Evolutionary conservation across 2,329 filamentous ascomycete species (phyloP).

Genomic region (Nemania serpens): DNA sequence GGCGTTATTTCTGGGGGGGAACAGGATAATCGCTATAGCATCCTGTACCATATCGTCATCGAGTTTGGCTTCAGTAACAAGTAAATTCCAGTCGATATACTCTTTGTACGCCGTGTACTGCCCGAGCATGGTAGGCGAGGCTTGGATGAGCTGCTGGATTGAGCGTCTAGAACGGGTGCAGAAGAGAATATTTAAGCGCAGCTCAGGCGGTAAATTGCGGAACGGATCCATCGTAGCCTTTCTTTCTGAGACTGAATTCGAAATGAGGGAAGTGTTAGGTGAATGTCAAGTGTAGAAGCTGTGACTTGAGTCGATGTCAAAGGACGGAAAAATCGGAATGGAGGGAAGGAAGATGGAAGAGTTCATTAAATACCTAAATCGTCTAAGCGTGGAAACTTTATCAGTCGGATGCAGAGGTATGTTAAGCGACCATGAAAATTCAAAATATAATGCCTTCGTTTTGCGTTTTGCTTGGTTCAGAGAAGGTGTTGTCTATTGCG

Average conservation of each 20-base stretch:
- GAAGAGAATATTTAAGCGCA: conserved; percentile 3
- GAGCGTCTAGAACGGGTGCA: conserved; percentile 1
- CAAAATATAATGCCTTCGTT: too few species aligned
- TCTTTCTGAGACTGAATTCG: not conserved
- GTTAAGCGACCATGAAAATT: not conserved
- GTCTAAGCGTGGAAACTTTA: too few species aligned
- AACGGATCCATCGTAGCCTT: conserved; percentile 7
- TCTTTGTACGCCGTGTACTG: conserved; percentile 2
- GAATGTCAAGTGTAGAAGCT: not conserved
- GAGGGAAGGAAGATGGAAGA: too few species aligned
- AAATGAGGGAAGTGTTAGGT: conserved; percentile 1
- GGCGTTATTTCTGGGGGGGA: conserved; percentile 7
- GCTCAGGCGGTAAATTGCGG: not conserved
- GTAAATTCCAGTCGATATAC: conserved; percentile 6
- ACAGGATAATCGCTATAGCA: conserved; percentile 19
- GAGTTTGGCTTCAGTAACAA: conserved; percentile 9
- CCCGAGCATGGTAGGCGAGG: conserved; percentile 7
- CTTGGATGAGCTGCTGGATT: conserved; percentile 9
- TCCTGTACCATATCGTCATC: conserved; percentile 24
- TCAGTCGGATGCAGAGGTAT: too few species aligned
- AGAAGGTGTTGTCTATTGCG: too few species aligned
- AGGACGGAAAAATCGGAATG: not conserved
- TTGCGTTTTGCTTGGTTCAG: too few species aligned
- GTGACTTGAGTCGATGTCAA: not conserved
- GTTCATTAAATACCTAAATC: not conserved